Conservation (phyloP, 2,329 filamentous ascomycete genomes). For the Colletotrichum tanaceti region DNA sequence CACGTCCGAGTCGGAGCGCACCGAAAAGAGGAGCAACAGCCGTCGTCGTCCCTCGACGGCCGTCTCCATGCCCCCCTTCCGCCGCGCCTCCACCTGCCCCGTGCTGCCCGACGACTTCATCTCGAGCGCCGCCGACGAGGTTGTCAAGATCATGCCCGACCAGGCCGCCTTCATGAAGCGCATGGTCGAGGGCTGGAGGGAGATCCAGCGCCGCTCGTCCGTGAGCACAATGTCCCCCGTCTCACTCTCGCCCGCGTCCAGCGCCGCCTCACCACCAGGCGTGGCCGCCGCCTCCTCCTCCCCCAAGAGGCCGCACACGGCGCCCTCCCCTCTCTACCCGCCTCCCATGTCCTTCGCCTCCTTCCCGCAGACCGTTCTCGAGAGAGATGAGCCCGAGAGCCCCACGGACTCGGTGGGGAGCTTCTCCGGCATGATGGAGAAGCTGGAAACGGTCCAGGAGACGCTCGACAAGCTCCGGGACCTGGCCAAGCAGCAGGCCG, state of each 20-base stretch:
- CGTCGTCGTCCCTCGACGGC: constrained; percentile 26
- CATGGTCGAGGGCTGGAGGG: constrained; percentile 36
- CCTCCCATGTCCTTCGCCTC: constrained; percentile 30
- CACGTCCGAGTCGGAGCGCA: constrained; percentile 18
- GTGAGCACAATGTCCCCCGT: constrained; percentile 14
- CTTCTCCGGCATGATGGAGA: constrained; percentile 3
- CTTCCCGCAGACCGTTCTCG: constrained; percentile 25
- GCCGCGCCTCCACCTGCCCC: constrained; percentile 30
- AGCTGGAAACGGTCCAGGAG: constrained; percentile 19
- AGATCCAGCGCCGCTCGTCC: constrained; percentile 30
- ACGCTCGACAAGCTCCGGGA: constrained; percentile 31
- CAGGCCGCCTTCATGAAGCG: constrained; percentile 38
- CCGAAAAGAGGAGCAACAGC: constrained; percentile 13
- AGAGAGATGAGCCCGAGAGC: constrained; percentile 25
- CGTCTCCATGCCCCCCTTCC: constrained; percentile 28
- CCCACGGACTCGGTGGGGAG: constrained; percentile 17
- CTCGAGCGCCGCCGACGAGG: constrained; percentile 34
- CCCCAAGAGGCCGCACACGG: constrained; percentile 30
- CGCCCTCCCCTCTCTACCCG: constrained; percentile 18
- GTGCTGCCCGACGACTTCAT: constrained; percentile 28
- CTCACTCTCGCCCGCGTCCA: constrained; percentile 3
- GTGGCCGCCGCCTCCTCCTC: too few relatives aligned
- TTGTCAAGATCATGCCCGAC: constrained; percentile 36
- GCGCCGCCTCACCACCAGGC: neutral
- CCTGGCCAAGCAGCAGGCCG: constrained; percentile 26